Evolutionary conservation across 495 filamentous ascomycete species (phyloP).

Genomic region (Viridothelium virens): DNA sequence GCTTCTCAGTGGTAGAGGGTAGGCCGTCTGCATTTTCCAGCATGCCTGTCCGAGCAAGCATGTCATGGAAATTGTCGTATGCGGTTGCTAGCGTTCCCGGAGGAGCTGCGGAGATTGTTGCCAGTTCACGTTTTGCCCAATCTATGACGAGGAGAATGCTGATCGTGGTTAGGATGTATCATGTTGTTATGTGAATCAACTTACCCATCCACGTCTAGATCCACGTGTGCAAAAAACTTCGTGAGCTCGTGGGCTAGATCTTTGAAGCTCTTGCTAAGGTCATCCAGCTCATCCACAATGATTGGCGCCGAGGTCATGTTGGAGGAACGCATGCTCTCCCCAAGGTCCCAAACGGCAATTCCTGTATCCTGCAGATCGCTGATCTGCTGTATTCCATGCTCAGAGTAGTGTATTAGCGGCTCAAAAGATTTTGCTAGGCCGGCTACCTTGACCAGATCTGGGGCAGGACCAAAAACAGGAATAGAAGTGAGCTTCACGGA

Average conservation of each 20-base stretch:
- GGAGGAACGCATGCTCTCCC: slow-evolving; percentile 75
- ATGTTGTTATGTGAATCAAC: slow-evolving; percentile 15
- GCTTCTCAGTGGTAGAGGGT: slow-evolving; percentile 57
- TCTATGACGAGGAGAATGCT: slow-evolving; percentile 89
- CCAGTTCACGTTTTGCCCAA: slow-evolving; percentile 79
- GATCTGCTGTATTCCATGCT: slow-evolving; percentile 76
- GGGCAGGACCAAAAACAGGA: slow-evolving; percentile 57
- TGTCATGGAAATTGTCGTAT: slow-evolving; percentile 71
- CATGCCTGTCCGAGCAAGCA: slow-evolving; percentile 59
- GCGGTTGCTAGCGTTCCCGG: slow-evolving; percentile 53
- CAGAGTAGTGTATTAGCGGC: slow-evolving; percentile 84
- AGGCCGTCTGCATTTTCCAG: slow-evolving; percentile 57
- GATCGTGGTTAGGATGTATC: neutral
- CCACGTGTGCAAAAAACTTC: slow-evolving; percentile 82
- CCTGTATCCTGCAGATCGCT: slow-evolving; percentile 79
- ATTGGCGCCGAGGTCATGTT: slow-evolving; percentile 82
- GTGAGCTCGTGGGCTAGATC: slow-evolving; percentile 72
- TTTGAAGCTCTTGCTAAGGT: slow-evolving; percentile 73
- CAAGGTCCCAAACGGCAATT: slow-evolving; percentile 85
- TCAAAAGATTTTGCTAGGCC: slow-evolving; percentile 82
- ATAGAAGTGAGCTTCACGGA: slow-evolving; percentile 61
- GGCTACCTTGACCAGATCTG: slow-evolving; percentile 84
- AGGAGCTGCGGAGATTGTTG: slow-evolving; percentile 45
- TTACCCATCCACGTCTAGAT: slow-evolving; percentile 77
- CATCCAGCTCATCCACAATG: slow-evolving; percentile 77